Conservation (phyloP, 208 protist genomes). For the Zelonia costaricensis region DNA sequence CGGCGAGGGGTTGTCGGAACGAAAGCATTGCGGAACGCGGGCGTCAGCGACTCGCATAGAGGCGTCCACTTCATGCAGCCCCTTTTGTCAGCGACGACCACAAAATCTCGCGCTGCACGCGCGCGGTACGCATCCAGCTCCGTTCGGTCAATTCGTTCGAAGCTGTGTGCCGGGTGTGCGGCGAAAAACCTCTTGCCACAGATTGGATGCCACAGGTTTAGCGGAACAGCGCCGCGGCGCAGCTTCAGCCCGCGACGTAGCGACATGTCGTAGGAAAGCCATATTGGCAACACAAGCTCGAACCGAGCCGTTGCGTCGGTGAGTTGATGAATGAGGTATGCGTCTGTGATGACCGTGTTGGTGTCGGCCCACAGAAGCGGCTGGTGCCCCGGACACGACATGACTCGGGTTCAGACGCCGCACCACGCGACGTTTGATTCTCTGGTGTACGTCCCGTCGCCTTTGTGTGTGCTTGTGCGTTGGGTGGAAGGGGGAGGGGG, state of each 20-base stretch:
- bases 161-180: neutral
- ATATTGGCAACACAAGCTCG: neutral
- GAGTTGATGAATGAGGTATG: constrained; percentile 5
- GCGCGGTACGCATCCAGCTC: too few relatives aligned
- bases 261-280: constrained; percentile 1
- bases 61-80: neutral
- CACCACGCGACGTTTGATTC: too few relatives aligned
- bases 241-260: neutral
- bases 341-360: neutral
- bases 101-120: too few relatives aligned
- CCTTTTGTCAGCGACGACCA: neutral
- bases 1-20: neutral
- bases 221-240: neutral
- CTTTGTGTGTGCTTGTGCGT: too few relatives aligned
- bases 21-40: neutral
- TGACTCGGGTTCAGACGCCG: neutral
- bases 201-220: constrained; percentile 19
- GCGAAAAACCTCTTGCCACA: constrained; percentile 11
- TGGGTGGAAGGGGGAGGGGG: neutral
- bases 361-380: neutral
- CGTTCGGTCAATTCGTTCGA: neutral
- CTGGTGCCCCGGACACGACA: neutral
- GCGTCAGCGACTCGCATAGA: constrained; percentile 3
- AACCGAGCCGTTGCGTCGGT: neutral
- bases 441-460: too few relatives aligned